Evolutionary conservation across 2,329 filamentous ascomycete genomes (phyloP).

Genomic region (Fusarium chuoi): DNA sequence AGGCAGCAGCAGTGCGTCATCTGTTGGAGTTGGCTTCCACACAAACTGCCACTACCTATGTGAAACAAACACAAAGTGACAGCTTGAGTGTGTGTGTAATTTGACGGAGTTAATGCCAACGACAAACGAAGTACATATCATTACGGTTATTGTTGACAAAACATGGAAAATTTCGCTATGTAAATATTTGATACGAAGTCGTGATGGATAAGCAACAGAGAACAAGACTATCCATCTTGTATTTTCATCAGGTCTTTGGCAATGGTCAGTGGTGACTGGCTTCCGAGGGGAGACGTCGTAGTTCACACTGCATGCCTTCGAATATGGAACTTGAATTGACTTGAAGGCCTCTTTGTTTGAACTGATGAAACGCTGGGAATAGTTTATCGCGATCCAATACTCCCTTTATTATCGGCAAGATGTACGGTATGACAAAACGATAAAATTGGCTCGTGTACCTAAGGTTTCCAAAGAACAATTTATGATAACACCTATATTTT

Average conservation of each 20-base stretch:
- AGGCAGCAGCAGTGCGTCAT: conserved; percentile 31
- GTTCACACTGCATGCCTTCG: background rate
- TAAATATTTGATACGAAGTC: background rate
- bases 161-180: background rate
- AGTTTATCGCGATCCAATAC: background rate
- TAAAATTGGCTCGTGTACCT: background rate
- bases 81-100: no score
- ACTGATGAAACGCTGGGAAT: background rate
- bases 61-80: background rate
- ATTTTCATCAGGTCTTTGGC: background rate
- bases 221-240: background rate
- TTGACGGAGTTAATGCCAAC: background rate
- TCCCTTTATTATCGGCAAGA: background rate
- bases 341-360: background rate
- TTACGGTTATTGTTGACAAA: background rate
- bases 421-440: background rate
- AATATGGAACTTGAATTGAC: background rate
- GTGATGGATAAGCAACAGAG: background rate
- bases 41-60: background rate
- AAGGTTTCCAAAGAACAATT: no score
- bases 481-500: background rate
- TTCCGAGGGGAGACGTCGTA: background rate
- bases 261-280: background rate
- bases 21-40: conserved; percentile 1
- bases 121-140: background rate